Percentiles rank a stretch among this genome's conserved stretches.
phyloP scores from a whole-genome alignment of 495 filamentous ascomycete genomes.

The Neurospora hispaniola region DNA sequence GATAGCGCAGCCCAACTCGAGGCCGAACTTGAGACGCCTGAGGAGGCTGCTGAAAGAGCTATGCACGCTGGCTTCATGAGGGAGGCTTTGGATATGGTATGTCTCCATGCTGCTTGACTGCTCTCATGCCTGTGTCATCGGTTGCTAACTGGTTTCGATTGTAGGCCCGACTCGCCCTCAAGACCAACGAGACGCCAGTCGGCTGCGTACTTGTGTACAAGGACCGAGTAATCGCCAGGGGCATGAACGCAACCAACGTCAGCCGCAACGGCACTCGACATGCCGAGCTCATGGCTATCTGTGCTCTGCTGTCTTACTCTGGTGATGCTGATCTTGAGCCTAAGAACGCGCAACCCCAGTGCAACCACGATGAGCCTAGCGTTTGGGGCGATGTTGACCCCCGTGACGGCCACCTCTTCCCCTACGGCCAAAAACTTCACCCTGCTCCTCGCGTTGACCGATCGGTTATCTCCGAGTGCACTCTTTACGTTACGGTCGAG shows the following conservation, averaged over 20 bases:
- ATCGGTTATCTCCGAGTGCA: constrained; percentile 54
- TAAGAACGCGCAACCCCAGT: constrained; percentile 1
- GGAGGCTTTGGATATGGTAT: constrained; percentile 59
- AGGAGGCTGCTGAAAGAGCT: constrained; percentile 22
- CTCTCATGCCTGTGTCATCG: background rate
- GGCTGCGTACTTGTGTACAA: constrained; percentile 85
- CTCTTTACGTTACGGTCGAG: constrained; percentile 93
- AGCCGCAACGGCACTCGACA: constrained; percentile 82
- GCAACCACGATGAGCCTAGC: constrained; percentile 2
- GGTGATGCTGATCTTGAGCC: constrained; percentile 7
- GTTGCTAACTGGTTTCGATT: background rate
- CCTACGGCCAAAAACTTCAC: constrained; percentile 41
- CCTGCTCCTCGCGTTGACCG: constrained; percentile 33
- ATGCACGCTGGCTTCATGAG: constrained; percentile 55
- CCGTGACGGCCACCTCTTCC: constrained; percentile 32
- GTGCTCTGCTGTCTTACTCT: constrained; percentile 33
- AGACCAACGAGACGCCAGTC: constrained; percentile 81
- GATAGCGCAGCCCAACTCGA: constrained; percentile 1
- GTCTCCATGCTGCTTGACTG: constrained; percentile 1
- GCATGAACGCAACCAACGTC: constrained; percentile 94
- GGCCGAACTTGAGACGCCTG: constrained; percentile 13
- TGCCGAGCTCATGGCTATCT: constrained; percentile 84
- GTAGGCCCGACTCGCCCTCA: constrained; percentile 71
- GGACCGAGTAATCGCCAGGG: constrained; percentile 62
- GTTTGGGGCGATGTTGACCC: constrained; percentile 37